phyloP scores from a whole-genome alignment of 805 yeast genomes.

The Sugiyamaella floridensis region DNA sequence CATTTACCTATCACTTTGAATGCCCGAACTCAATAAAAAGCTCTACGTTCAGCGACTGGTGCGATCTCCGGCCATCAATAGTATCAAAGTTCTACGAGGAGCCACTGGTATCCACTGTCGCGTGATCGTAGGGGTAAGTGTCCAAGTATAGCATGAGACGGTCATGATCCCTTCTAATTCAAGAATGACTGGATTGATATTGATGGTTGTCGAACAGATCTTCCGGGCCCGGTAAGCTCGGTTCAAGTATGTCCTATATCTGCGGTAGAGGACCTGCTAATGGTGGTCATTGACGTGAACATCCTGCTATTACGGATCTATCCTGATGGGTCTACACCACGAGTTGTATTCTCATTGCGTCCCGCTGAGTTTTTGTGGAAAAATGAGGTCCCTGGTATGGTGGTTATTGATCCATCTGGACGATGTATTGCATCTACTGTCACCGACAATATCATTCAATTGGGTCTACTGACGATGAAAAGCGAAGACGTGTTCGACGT shows the following conservation, averaged over 20 bases:
- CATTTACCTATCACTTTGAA: too few species aligned
- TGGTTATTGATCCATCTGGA: constrained; percentile 5
- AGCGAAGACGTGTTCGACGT: not conserved
- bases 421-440: constrained; percentile 4
- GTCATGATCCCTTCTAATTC: too few species aligned
- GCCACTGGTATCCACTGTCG: not conserved
- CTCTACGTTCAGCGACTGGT: not conserved
- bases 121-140: not conserved
- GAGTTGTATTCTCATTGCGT: constrained; percentile 5
- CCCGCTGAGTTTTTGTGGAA: not conserved
- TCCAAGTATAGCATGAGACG: too few species aligned
- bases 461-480: not conserved
- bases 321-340: constrained; percentile 10
- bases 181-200: not conserved
- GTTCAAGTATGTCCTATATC: not conserved
- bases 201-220: not conserved
- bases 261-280: constrained; percentile 8
- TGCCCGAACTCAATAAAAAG: not conserved
- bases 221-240: not conserved
- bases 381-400: not conserved
- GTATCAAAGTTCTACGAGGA: not conserved
- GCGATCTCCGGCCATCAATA: not conserved
- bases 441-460: not conserved
- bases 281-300: constrained; percentile 7
- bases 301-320: constrained; percentile 11